These are phyloP conservation scores for Rhizopogon vesiculosus DNA, from an alignment of 768 basidiomycete species.

Conservation along the genomic window DNA sequence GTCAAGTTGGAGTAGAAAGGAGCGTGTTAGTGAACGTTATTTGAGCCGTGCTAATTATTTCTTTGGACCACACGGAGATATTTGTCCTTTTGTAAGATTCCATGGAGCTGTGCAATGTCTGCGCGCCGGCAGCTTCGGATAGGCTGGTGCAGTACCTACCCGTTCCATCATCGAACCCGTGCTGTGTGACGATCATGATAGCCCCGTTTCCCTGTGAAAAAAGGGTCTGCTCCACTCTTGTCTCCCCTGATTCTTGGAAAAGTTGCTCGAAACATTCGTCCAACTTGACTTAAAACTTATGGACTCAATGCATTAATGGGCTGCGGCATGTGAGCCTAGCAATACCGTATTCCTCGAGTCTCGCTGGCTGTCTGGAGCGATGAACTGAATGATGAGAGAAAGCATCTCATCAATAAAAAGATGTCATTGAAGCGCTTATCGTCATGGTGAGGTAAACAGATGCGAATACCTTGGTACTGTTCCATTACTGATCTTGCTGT, in stretches of 20 bases:
- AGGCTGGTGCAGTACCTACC: neutral
- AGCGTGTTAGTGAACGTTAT: neutral
- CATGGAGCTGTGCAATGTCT: neutral
- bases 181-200: neutral
- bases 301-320: neutral
- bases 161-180: neutral
- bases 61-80: neutral
- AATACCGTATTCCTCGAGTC: constrained; percentile 14
- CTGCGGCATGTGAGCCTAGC: constrained; percentile 22
- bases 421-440: neutral
- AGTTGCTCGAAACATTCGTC: neutral
- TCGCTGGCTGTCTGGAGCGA: constrained; percentile 15
- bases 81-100: neutral
- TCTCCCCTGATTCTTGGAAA: neutral
- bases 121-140: neutral
- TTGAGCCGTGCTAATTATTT: neutral
- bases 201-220: neutral
- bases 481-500: neutral
- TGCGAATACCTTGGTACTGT: neutral
- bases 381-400: constrained; percentile 16
- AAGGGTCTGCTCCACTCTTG: neutral
- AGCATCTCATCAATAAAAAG: constrained; percentile 14
- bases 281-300: neutral
- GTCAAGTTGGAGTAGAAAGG: neutral
- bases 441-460: neutral